A percentile compares a stretch with the other conserved stretches of the same genome.
phyloP scores from a whole-genome alignment of 1,139 yeast genomes.

The Magnusiomyces fungicola region DNA sequence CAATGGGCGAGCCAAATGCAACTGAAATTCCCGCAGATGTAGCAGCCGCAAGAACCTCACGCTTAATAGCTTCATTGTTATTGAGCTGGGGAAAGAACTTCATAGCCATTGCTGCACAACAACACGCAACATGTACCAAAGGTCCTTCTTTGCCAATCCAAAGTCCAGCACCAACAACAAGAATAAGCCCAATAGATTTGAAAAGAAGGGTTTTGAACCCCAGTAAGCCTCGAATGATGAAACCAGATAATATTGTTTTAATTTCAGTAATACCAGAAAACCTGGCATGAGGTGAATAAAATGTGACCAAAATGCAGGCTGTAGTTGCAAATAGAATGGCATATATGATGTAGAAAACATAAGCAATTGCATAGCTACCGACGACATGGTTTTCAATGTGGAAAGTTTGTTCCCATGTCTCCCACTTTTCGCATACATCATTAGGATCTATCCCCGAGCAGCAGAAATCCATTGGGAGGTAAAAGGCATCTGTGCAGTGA shows the following conservation, averaged over 20 bases:
- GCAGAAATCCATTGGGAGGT: conserved; percentile 34
- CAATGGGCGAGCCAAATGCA: conserved; percentile 92
- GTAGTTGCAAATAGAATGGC: conserved; percentile 30
- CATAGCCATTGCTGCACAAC: conserved; percentile 45
- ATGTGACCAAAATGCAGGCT: conserved; percentile 34
- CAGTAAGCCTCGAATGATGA: conserved; percentile 37
- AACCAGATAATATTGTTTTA: conserved; percentile 34
- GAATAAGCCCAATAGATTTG: conserved; percentile 49
- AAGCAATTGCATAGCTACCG: conserved; percentile 31
- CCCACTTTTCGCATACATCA: conserved; percentile 37
- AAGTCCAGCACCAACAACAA: conserved; percentile 73
- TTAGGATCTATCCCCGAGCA: conserved; percentile 32
- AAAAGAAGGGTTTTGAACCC: conserved; percentile 41
- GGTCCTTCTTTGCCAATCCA: conserved; percentile 97
- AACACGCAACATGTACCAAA: conserved; percentile 76
- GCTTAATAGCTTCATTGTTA: conserved; percentile 35
- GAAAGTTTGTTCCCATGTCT: conserved; percentile 36
- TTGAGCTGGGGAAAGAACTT: conserved; percentile 30
- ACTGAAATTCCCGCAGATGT: conserved; percentile 91
- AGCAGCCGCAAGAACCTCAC: conserved; percentile 73
- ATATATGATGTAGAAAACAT: conserved; percentile 32
- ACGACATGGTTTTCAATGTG: conserved; percentile 23
- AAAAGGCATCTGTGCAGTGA: conserved; percentile 36
- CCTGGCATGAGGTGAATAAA: conserved; percentile 40
- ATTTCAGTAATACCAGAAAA: conserved; percentile 70